Evolutionary conservation across 2,329 filamentous ascomycete genomes (phyloP).

Genomic region (Diaporthe capsici): DNA sequence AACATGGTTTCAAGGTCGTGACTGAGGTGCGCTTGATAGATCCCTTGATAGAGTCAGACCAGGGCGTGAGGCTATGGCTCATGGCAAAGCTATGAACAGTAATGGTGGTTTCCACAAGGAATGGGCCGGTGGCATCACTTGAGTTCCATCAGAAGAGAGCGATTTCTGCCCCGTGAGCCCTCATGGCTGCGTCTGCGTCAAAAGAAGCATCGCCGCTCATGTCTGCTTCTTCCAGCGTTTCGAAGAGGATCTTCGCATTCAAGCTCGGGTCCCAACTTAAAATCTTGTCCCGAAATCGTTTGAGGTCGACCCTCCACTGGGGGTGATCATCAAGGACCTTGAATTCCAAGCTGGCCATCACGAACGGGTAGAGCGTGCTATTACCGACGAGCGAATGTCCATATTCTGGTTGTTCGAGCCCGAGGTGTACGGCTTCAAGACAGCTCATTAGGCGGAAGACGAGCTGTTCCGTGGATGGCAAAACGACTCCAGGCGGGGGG

Average conservation of each 20-base stretch:
- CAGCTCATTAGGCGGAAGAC: constrained; percentile 46
- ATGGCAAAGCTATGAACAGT: constrained; percentile 16
- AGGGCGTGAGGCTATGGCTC: not conserved
- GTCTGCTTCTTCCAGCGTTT: constrained; percentile 12
- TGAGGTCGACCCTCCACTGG: not conserved
- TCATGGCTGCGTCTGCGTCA: constrained; percentile 17
- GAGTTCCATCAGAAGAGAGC: not conserved
- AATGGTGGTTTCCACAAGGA: not conserved
- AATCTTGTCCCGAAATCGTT: not conserved
- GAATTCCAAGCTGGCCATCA: constrained; percentile 47
- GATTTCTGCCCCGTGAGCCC: constrained; percentile 6
- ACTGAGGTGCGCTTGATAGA: constrained; percentile 16
- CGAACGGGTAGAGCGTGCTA: constrained; percentile 47
- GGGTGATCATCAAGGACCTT: constrained; percentile 38
- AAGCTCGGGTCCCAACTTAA: constrained; percentile 6
- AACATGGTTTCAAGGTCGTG: not conserved
- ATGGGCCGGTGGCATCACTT: not conserved
- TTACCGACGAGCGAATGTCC: constrained; percentile 45
- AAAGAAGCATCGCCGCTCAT: not conserved
- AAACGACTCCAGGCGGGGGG: constrained; percentile 43
- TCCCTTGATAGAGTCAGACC: not conserved
- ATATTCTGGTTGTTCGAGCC: constrained; percentile 41
- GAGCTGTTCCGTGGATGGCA: constrained; percentile 36
- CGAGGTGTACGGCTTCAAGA: constrained; percentile 45
- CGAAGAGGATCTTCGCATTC: constrained; percentile 19